Conservation (phyloP, 1,139 yeast genomes). For the Meyerozyma smithsonii region DNA sequence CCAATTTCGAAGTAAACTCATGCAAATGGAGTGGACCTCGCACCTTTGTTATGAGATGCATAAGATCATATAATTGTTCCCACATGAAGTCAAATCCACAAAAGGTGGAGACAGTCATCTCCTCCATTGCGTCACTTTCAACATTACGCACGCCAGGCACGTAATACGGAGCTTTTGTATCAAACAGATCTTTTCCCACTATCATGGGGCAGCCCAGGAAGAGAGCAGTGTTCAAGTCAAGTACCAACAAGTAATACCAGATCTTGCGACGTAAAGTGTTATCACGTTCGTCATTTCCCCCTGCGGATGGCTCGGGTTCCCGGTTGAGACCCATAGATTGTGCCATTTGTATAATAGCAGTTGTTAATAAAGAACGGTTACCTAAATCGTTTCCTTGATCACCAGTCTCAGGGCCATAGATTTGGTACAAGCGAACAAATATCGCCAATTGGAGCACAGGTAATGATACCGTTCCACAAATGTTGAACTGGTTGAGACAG, state of each 20-base stretch:
- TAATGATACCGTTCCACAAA: conserved; percentile 19
- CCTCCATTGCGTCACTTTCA: not conserved
- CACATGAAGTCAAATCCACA: not conserved
- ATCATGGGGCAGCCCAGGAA: conserved; percentile 4
- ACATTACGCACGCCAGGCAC: conserved; percentile 1
- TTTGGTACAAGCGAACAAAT: conserved; percentile 10
- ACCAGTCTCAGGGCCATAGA: conserved; percentile 14
- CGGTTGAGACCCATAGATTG: conserved; percentile 14
- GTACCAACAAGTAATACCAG: conserved; percentile 11
- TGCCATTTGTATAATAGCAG: conserved; percentile 12
- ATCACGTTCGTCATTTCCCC: conserved; percentile 7
- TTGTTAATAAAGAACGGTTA: conserved; percentile 10
- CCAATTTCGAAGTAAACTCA: not conserved
- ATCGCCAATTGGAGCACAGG: conserved; percentile 16
- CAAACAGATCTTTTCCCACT: not conserved
- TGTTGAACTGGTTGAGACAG: conserved; percentile 26
- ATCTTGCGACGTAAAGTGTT: conserved; percentile 12
- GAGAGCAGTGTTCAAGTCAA: conserved; percentile 7
- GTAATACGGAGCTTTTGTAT: conserved; percentile 3
- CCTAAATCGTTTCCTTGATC: conserved; percentile 12
- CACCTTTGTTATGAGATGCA: not conserved
- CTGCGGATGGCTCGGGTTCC: conserved; percentile 10
- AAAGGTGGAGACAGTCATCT: not conserved
- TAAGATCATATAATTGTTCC: not conserved
- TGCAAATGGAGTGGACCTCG: not conserved